phyloP scores from a whole-genome alignment of 345 rosid genomes.

The Gynandropsis gynandra region DNA sequence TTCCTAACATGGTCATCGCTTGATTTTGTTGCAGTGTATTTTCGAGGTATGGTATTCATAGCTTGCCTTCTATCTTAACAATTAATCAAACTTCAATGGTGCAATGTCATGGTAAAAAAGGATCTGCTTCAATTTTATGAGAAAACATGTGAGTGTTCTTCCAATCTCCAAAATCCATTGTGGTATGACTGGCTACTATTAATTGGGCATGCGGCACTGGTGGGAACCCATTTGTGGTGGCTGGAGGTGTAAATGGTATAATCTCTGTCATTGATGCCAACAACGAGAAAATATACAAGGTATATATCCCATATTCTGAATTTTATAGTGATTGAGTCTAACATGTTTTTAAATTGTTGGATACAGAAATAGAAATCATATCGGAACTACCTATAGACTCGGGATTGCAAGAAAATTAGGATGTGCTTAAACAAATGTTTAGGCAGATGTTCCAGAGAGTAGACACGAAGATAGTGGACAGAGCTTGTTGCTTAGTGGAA shows the following conservation, averaged over 20 bases:
- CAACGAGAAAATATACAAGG: conserved; percentile 80
- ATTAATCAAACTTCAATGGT: too few species aligned
- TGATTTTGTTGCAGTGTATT: too few species aligned
- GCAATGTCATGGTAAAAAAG: too few species aligned
- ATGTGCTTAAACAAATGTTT: conserved; percentile 29
- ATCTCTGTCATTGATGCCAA: conserved; percentile 80
- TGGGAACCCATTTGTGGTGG: conserved; percentile 62
- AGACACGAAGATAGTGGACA: conserved; percentile 31
- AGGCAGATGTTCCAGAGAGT: conserved; percentile 30
- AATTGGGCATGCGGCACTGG: conserved; percentile 79
- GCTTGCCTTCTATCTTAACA: too few species aligned
- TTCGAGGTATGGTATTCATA: too few species aligned
- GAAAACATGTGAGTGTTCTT: too few species aligned
- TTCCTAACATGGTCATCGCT: too few species aligned
- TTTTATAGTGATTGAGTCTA: conserved; percentile 3
- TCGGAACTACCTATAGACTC: too few species aligned
- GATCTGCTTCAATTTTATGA: too few species aligned
- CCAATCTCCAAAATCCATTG: too few species aligned
- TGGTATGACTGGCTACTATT: conserved; percentile 47
- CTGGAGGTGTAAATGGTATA: conserved; percentile 90
- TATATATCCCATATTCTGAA: conserved; percentile 15
- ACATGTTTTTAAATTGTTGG: conserved; percentile 12
- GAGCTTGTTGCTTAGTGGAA: conserved; percentile 26
- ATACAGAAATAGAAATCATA: too few species aligned
- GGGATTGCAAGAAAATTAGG: conserved; percentile 31